These are phyloP conservation scores for Kandelia obovata DNA, from an alignment of 345 rosid genomes.

Conservation along the genomic window DNA sequence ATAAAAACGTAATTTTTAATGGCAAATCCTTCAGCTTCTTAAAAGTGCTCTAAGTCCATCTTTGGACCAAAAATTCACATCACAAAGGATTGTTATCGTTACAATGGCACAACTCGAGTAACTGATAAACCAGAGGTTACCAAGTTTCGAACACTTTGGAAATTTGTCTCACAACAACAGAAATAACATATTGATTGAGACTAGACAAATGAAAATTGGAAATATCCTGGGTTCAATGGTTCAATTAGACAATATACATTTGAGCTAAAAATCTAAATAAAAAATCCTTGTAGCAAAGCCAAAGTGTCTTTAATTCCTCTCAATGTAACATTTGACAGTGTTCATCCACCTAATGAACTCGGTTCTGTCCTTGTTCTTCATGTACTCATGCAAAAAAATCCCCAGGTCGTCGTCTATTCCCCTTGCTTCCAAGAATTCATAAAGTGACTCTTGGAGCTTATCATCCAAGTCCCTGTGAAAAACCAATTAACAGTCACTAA, in stretches of 20 bases:
- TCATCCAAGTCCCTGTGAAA: slow-evolving; percentile 78
- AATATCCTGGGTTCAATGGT: not conserved
- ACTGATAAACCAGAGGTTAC: not conserved
- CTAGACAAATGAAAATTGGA: not conserved
- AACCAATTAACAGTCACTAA: slow-evolving; percentile 9
- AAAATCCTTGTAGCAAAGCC: not conserved
- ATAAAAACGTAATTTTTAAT: too few relatives aligned
- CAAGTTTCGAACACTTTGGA: not conserved
- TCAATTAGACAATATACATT: not conserved
- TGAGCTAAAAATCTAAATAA: not conserved
- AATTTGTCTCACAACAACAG: not conserved
- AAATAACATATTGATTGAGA: not conserved
- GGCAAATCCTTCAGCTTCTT: too few relatives aligned
- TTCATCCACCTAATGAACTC: slow-evolving; percentile 75
- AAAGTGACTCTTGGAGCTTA: slow-evolving; percentile 60
- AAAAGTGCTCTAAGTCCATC: too few relatives aligned
- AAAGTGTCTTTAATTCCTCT: slow-evolving; percentile 34
- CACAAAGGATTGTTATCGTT: not conserved
- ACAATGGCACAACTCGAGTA: not conserved
- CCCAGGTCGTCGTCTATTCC: slow-evolving; percentile 66
- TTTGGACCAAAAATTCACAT: not conserved
- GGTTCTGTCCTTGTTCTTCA: slow-evolving; percentile 64
- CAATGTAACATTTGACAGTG: slow-evolving; percentile 61
- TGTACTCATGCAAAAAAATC: slow-evolving; percentile 67
- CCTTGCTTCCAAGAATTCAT: slow-evolving; percentile 64